phyloP scores from a whole-genome alignment of 2,329 filamentous ascomycete genomes.

The Pseudogymnoascus sp. region DNA sequence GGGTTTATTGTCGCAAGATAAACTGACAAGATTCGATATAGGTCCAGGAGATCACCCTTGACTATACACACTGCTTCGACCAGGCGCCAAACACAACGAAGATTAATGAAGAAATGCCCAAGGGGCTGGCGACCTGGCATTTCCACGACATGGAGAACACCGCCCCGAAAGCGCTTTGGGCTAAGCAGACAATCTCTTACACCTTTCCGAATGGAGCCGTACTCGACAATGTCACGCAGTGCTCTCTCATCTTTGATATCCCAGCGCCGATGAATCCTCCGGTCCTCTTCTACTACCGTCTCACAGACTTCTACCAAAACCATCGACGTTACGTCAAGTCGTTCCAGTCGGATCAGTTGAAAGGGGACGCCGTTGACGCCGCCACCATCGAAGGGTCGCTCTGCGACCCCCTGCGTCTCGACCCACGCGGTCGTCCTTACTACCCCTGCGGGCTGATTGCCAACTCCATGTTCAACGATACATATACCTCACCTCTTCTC shows the following conservation, averaged over 20 bases:
- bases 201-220: constrained; percentile 32
- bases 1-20: not conserved
- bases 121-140: constrained; percentile 53
- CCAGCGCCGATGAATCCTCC: constrained; percentile 74
- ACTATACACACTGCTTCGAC: constrained; percentile 73
- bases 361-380: constrained; percentile 58
- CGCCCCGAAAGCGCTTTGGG: constrained; percentile 19
- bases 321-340: constrained; percentile 93
- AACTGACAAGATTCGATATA: constrained; percentile 30
- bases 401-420: constrained; percentile 66
- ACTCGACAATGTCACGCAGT: constrained; percentile 41
- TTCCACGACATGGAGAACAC: constrained; percentile 51
- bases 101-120: constrained; percentile 45
- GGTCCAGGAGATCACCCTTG: constrained; percentile 86
- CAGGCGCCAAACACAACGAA: constrained; percentile 43
- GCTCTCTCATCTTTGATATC: constrained; percentile 71
- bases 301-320: constrained; percentile 99
- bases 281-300: constrained; percentile 87
- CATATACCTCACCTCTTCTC: constrained; percentile 60
- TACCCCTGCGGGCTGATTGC: constrained; percentile 95
- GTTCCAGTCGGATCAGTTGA: constrained; percentile 75
- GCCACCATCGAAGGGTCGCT: constrained; percentile 58
- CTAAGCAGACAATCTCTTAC: constrained; percentile 32
- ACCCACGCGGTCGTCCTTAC: constrained; percentile 58
- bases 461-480: constrained; percentile 96